Percentiles rank a stretch among this genome's conserved stretches.
Evolutionary conservation across 208 protist genomes (phyloP).

Genomic region (Herpetomonas tarakana): DNA sequence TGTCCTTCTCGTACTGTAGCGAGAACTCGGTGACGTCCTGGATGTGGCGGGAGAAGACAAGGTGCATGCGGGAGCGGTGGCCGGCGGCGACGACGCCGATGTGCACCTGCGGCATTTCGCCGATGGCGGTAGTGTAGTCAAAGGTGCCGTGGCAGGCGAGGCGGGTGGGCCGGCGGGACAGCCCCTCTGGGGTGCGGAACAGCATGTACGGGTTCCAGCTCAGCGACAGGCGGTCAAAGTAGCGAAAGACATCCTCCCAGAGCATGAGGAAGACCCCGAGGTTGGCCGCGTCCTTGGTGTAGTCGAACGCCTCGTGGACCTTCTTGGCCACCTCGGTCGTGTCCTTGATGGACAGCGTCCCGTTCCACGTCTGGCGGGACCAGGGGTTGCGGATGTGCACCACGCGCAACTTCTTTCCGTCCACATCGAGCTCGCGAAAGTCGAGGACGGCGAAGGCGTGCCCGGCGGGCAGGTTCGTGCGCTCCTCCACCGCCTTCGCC

Average conservation of each 20-base stretch:
- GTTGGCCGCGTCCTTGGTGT: constrained; percentile 37
- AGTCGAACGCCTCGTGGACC: constrained; percentile 45
- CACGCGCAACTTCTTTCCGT: constrained; percentile 19
- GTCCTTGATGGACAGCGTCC: constrained; percentile 51
- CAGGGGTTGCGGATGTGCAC: constrained; percentile 68
- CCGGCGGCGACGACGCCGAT: constrained; percentile 62
- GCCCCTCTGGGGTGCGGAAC: constrained; percentile 49
- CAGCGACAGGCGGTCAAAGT: constrained; percentile 66
- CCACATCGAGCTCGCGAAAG: constrained; percentile 32
- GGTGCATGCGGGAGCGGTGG: constrained; percentile 67
- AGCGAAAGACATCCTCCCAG: constrained; percentile 58
- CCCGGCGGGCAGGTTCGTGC: constrained; percentile 23
- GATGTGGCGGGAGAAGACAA: constrained; percentile 81
- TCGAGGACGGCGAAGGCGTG: constrained; percentile 67
- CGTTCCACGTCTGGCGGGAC: constrained; percentile 42
- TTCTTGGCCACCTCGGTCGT: constrained; percentile 24
- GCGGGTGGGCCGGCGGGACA: constrained; percentile 50
- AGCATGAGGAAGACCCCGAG: constrained; percentile 85
- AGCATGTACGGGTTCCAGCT: constrained; percentile 91
- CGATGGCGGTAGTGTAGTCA: constrained; percentile 44
- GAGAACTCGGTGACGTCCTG: constrained; percentile 57
- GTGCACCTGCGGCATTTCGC: constrained; percentile 72
- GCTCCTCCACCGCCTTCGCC: not conserved
- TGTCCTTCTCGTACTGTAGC: constrained; percentile 48
- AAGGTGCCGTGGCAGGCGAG: constrained; percentile 70